Conservation (phyloP, 2,329 filamentous ascomycete species). For the Magnaporthiopsis incrustans region DNA sequence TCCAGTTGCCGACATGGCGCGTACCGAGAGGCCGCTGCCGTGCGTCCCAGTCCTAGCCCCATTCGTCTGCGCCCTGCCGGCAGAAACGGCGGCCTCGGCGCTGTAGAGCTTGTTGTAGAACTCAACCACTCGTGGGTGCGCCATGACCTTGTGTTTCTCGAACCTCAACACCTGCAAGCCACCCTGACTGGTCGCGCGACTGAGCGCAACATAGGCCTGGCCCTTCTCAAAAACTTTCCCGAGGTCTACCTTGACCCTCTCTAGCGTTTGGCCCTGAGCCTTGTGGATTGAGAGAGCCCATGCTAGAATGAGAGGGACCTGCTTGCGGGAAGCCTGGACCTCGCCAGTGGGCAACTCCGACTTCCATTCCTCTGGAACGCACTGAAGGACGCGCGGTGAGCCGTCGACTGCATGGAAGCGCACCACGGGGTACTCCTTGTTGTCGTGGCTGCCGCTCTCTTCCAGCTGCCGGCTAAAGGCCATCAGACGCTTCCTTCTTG, state of each 20-base stretch:
- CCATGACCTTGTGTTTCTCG: slow-evolving; percentile 86
- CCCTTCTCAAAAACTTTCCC: slow-evolving; percentile 93
- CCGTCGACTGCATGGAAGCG: slow-evolving; percentile 77
- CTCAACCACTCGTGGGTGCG: slow-evolving; percentile 73
- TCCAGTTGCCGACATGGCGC: neutral
- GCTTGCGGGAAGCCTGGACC: slow-evolving; percentile 76
- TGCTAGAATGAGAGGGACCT: slow-evolving; percentile 82
- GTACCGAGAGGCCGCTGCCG: neutral
- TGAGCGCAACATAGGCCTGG: slow-evolving; percentile 93
- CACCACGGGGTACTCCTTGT: slow-evolving; percentile 69
- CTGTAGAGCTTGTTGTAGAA: slow-evolving; percentile 82
- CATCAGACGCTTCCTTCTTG: slow-evolving; percentile 13
- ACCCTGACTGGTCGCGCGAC: slow-evolving; percentile 78
- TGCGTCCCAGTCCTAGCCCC: neutral
- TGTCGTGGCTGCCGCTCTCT: slow-evolving; percentile 33
- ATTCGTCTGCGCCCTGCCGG: slow-evolving; percentile 8
- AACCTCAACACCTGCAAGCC: slow-evolving; percentile 86
- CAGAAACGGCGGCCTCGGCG: slow-evolving; percentile 42
- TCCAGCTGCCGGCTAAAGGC: slow-evolving; percentile 18
- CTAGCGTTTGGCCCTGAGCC: slow-evolving; percentile 89
- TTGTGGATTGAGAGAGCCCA: slow-evolving; percentile 99
- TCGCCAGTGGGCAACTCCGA: slow-evolving; percentile 94
- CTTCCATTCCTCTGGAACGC: slow-evolving; percentile 88
- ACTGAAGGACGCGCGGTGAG: slow-evolving; percentile 66
- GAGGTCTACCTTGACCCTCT: slow-evolving; percentile 89